Evolutionary conservation across 495 filamentous ascomycete genomes (phyloP).

Genomic region (Penicillium paradoxum): DNA sequence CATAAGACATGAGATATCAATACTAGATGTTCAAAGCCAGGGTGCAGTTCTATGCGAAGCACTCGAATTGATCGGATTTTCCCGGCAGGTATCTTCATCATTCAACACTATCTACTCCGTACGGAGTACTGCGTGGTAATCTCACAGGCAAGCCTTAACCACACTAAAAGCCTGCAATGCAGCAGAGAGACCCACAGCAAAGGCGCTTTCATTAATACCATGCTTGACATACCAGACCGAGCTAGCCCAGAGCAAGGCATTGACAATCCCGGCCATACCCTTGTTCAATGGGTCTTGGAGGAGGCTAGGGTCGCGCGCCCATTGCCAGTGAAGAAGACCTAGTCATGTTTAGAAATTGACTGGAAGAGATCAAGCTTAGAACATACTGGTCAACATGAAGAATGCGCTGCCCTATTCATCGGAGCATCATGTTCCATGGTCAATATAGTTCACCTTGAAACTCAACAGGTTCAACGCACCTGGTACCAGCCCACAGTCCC

Average conservation of each 20-base stretch:
- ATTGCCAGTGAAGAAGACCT: conserved; percentile 32
- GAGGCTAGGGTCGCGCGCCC: conserved; percentile 20
- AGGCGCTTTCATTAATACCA: conserved; percentile 21
- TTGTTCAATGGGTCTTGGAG: conserved; percentile 29
- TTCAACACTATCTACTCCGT: not conserved
- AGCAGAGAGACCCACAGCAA: conserved; percentile 23
- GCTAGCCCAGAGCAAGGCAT: conserved; percentile 25
- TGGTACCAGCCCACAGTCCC: conserved; percentile 32
- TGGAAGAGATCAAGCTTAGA: not conserved
- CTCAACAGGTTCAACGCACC: conserved; percentile 9
- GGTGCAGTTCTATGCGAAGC: not conserved
- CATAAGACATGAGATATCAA: not conserved
- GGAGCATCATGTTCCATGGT: not conserved
- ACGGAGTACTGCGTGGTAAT: too few species aligned
- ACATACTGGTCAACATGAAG: conserved; percentile 23
- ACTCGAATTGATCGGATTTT: not conserved
- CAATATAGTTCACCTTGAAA: not conserved
- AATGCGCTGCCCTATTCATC: conserved; percentile 26
- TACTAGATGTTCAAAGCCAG: not conserved
- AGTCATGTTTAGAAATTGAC: not conserved
- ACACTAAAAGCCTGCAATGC: conserved; percentile 24
- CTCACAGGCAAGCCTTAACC: conserved; percentile 13
- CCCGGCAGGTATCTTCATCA: not conserved
- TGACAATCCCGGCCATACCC: conserved; percentile 24
- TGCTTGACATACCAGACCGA: conserved; percentile 28